Evolutionary conservation across 208 protist species (phyloP), one percentile per base, ranked within the genome.

Genomic region (Hexamita inflata): DNA sequence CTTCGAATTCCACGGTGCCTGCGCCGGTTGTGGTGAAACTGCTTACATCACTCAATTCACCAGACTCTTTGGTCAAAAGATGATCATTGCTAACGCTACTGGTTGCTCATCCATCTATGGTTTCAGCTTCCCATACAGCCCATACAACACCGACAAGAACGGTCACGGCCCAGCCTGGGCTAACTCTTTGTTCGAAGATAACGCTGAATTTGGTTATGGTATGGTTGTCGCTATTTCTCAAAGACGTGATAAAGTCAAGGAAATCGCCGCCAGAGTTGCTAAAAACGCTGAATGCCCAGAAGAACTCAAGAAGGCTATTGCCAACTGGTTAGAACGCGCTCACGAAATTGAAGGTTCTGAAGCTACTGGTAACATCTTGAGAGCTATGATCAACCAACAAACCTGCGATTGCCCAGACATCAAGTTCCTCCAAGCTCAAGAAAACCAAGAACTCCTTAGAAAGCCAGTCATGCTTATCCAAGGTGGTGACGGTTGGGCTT

Each of bases 1-100:
- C 28, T 70, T 90, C 28, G 87, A 90, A 66, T 90, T 89, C 78
- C 67, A 58, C 35, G 87, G 87, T 35, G 87, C 87, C 35, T 90
- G 87, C 75, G 78, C 76, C 42, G 87, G 87, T 59, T 90, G 87
- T 77, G 84, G 82, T 65, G 87, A 90, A 61, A 90, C 87, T 42
- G 74, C 82, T 26, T 82, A 88, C 66, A 77, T 87, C 53, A 90
- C 88, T 60, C 74, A 90, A 19, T 26, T 88, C 29, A 89, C 87
- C 2, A 86, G 88, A 70, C 74, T 90, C 2, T 89, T 88, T 61
- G 87, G 87, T 39, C 82, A 90, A 28, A 59, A 85, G 11, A 40
- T 88, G 59, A 58, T 86, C 53, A 86, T 90, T 65, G 87, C 87
- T 34, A 89, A 90, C 66, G 82, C 87, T 42, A 84, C 78, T 58